A percentile compares a stretch with the other conserved stretches of the same genome.
Conservation (phyloP, 2,329 filamentous ascomycete genomes). For the Metarhizium sp. region DNA sequence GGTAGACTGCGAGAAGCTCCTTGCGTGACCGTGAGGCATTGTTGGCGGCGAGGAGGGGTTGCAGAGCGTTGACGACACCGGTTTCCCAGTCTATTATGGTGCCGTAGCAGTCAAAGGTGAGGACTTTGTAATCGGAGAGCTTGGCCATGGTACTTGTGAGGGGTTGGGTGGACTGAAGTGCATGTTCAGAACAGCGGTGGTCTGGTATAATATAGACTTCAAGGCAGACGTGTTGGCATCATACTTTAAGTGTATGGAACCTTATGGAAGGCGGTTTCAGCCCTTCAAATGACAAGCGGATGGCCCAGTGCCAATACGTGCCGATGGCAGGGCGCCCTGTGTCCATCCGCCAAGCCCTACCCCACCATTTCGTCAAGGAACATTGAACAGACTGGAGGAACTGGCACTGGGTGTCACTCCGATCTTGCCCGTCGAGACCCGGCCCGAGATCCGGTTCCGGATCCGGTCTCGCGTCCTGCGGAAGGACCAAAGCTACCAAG, state of each 20-base stretch:
- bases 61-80: constrained; percentile 49
- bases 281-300: background rate
- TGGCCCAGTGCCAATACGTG: background rate
- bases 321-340: background rate
- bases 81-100: constrained; percentile 71
- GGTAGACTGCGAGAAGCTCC: constrained; percentile 32
- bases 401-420: no score
- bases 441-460: background rate
- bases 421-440: no score
- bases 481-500: no score
- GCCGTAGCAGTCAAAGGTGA: constrained; percentile 73
- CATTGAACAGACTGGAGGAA: no score
- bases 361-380: no score
- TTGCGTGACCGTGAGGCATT: constrained; percentile 19
- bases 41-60: constrained; percentile 23
- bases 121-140: constrained; percentile 13
- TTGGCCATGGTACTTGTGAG: background rate
- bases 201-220: background rate
- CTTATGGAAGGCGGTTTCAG: no score
- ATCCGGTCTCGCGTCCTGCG: background rate
- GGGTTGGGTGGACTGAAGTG: no score
- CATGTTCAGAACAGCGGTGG: no score
- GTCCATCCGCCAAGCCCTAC: background rate
- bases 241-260: no score
- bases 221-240: no score